A percentile compares a stretch with the other conserved stretches of the same genome.
phyloP scores from a whole-genome alignment of 1,284 basidiomycete genomes.

The Apiotrichum akiyoshidainum region DNA sequence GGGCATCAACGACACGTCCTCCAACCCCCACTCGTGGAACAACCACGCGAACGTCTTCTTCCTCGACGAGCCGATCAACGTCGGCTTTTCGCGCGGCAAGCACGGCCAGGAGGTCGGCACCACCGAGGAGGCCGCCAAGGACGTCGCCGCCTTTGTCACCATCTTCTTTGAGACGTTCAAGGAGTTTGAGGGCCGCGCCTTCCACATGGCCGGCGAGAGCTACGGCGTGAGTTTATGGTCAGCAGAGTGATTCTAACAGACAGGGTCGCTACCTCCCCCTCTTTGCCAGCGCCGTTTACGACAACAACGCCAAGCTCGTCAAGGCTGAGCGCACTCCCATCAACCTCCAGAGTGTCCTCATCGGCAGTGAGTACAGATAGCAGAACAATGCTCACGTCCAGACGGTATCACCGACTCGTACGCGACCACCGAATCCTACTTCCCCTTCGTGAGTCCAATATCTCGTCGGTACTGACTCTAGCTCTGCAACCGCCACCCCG shows the following conservation, averaged over 20 bases:
- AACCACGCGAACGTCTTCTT: constrained; percentile 47
- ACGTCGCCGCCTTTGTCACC: constrained; percentile 66
- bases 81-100: constrained; percentile 66
- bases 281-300: constrained; percentile 73
- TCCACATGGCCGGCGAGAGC: constrained; percentile 67
- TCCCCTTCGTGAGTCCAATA: constrained; percentile 27
- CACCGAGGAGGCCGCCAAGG: constrained; percentile 68
- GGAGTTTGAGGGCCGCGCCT: constrained; percentile 61
- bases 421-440: constrained; percentile 39
- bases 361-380: constrained; percentile 56
- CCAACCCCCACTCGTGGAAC: constrained; percentile 54
- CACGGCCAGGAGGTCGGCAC: constrained; percentile 60
- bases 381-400: no score
- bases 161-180: constrained; percentile 72
- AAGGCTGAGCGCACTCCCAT: constrained; percentile 64
- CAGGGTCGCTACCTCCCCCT: constrained; percentile 75
- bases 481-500: constrained; percentile 39
- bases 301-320: constrained; percentile 65
- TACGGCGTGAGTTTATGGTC: constrained; percentile 34
- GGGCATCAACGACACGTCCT: constrained; percentile 45
- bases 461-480: constrained; percentile 8
- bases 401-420: neutral
- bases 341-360: constrained; percentile 74
- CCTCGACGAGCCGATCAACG: constrained; percentile 57
- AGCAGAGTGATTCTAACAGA: neutral